A percentile compares a stretch with the other conserved stretches of the same genome.
Evolutionary conservation across 1,284 basidiomycete species (phyloP).

Genomic region (Salmacisia buchloeana): DNA sequence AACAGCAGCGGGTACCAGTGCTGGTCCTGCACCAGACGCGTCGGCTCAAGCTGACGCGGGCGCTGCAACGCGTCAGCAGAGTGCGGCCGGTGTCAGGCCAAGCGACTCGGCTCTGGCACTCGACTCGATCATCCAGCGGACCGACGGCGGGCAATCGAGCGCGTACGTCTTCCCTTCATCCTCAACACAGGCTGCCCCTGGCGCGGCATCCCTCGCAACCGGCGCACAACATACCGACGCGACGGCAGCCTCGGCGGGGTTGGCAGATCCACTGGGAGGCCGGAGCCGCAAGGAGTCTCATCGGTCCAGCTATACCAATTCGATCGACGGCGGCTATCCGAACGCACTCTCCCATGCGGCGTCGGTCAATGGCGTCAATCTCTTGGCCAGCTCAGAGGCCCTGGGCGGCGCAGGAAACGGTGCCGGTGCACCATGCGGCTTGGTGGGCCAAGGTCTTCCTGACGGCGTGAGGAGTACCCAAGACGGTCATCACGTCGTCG

Average conservation of each 20-base stretch:
- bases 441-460: too few species aligned
- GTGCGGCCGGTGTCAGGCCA: too few species aligned
- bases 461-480: too few species aligned
- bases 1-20: background rate
- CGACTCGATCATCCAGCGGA: constrained; percentile 4
- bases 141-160: background rate
- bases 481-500: background rate
- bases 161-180: background rate
- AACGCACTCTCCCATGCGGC: background rate
- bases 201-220: background rate
- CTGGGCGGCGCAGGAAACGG: background rate
- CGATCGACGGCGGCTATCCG: background rate
- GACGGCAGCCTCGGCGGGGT: background rate
- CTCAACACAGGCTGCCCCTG: too few species aligned
- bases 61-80: too few species aligned
- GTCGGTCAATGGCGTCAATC: background rate
- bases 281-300: constrained; percentile 3
- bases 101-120: background rate
- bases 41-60: too few species aligned
- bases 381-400: background rate
- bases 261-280: background rate
- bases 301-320: background rate
- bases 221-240: background rate
- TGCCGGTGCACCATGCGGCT: background rate
- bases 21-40: background rate